Evolutionary conservation across 441 rosid genomes (phyloP), one percentile per base, ranked within the genome.

Genomic region (Geranium incanum): DNA sequence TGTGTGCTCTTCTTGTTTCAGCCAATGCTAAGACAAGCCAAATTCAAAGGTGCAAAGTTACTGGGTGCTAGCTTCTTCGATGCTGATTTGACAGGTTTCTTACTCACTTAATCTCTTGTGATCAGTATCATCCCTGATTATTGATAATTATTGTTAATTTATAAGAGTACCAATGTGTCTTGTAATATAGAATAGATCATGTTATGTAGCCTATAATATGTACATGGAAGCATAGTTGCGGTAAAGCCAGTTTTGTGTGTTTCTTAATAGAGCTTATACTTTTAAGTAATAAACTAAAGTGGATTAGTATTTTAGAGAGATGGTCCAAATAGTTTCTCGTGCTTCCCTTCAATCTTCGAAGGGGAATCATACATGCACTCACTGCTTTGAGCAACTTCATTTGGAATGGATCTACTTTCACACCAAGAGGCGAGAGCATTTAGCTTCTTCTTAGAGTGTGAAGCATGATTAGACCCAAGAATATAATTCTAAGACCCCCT

Each of bases 21-120:
- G 98, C 91, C 98, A 67, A 87, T 93, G 73, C 72, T 91, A 68
- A 77, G 98, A 63, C 95, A 91, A 82, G 93, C 95, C 68, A 93
- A 84, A 76, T 91, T 93, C 89, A 89, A 87, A 78, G 96, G 93
- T 4, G 92, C 96, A 4, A 91, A 91, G 76, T 80, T 93, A 78
- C 76, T 89, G 39, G 98, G 98, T 72, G 97, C 98, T 69, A 93
- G 98, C 81, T 91, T 91, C 88, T 89, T 91, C 52, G 95, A 93
- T 81, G 92, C 98, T 71, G 97, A 93, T 81, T 77, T 91, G 76
- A 93, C 97, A 83, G 98, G 97, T 88, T 68, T 66, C 36, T 43
- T 28, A n/a, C 6, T 48, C 48, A n/a, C n/a, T 23, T 28, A n/a
- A 4, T 48, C 48, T 18, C 18, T 23, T 66, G 36, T 13, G 3